Evolutionary conservation across 768 basidiomycete species (phyloP), one percentile per base, ranked within the genome.

Genomic region (Pholiota microspora): DNA sequence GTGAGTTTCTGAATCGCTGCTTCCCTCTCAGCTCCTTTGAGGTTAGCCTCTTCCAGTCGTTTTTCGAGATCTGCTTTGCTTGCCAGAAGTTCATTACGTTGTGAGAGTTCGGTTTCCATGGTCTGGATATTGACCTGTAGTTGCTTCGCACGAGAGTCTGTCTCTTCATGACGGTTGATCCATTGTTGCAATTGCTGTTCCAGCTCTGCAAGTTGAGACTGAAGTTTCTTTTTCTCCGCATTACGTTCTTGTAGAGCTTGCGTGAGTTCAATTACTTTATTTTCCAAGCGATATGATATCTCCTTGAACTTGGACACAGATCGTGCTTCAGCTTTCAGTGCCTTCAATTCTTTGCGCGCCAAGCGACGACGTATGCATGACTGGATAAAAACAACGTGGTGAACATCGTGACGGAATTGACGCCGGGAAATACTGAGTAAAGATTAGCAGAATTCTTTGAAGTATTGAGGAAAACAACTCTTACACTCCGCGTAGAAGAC

Each of bases 281-380:
- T 99, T 76, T 99, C 97, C 53, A 99, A 80, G 62, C 84, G 86
- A 67, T 98, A 98, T 0, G 96, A 98, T 61, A 96, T 97, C 73
- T 97, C 94, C 75, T 97, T 98, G 84, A 96, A 98, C 68, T 94
- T 97, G 61, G 92, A 90, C 25, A 95, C 95, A 1, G 97, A 98
- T 49, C 94, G 92, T 5, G 97, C 97, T 71, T 99, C 97, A 7
- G 87, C 82, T 65, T 82, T 88, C 59, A 99, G 83, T 8, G 74
- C 76, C 63, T 88, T 90, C 59, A 99, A 83, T 67, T 98, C 85
- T 61, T 86, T 88, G 55, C 87, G 84, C 18, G 97, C 97, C 46
- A 89, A 74, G 40, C 91, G 86, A 24, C 96, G 90, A 38, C 97
- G 90, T 46, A 95, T 74, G 65, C 94, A 96, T 15, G 92, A 94